Evolutionary conservation across 2,329 filamentous ascomycete genomes (phyloP).

Genomic region (Ophiostoma angusticollis): DNA sequence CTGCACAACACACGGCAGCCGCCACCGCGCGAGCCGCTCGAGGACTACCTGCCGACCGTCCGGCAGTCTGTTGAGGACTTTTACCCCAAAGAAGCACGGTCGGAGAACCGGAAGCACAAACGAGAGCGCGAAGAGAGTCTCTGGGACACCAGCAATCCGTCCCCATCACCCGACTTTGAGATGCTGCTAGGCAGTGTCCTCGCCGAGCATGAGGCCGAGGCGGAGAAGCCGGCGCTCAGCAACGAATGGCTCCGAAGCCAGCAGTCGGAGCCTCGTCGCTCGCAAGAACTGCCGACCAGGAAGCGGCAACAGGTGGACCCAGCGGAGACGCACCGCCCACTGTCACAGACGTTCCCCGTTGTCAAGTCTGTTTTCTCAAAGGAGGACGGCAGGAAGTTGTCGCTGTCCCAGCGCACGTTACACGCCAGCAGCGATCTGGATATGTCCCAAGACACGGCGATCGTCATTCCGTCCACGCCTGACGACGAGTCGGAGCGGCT

Average conservation of each 20-base stretch:
- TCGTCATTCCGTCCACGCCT: constrained; percentile 1
- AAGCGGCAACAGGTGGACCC: not conserved
- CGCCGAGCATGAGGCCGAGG: not conserved
- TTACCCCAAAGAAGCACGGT: constrained; percentile 37
- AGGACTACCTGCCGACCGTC: constrained; percentile 55
- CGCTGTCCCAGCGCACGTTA: not conserved
- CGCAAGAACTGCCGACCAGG: constrained; percentile 4
- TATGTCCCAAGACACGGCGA: not conserved
- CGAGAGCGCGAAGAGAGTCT: not conserved
- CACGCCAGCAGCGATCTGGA: not conserved
- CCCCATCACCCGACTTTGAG: constrained; percentile 8
- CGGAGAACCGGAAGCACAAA: constrained; percentile 3
- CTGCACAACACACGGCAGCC: constrained; percentile 47
- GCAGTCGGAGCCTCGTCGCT: not conserved
- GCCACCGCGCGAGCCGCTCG: constrained; percentile 42
- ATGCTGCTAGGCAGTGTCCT: constrained; percentile 2
- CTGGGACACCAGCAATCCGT: not conserved
- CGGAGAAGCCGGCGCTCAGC: not conserved
- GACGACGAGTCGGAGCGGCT: not conserved
- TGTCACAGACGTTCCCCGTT: constrained; percentile 10
- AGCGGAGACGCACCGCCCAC: constrained; percentile 1
- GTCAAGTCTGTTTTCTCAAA: constrained; percentile 10
- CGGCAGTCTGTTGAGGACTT: constrained; percentile 80
- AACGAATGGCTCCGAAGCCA: constrained; percentile 4
- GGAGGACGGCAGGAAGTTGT: not conserved